These are phyloP conservation scores for Trametes meyenii DNA, from an alignment of 768 basidiomycete genomes.

Conservation along the genomic window DNA sequence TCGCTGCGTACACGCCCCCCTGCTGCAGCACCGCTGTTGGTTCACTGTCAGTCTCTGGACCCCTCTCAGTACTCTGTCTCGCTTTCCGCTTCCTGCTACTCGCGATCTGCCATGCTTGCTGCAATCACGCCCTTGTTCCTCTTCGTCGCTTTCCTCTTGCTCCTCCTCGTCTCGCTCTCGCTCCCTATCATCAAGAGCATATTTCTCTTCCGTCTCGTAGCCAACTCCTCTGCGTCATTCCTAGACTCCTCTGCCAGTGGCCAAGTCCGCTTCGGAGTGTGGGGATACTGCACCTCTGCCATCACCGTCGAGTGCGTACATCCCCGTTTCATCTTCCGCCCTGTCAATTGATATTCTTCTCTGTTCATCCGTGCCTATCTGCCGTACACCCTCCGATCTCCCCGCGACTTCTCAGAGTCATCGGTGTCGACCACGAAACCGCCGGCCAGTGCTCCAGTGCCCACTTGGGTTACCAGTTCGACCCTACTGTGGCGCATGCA, in stretches of 20 bases:
- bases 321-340: neutral
- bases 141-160: slow-evolving; percentile 58
- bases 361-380: slow-evolving; percentile 19
- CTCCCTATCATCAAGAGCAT: slow-evolving; percentile 59
- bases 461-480: slow-evolving; percentile 59
- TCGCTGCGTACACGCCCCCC: neutral
- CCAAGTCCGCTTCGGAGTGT: slow-evolving; percentile 57
- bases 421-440: slow-evolving; percentile 44
- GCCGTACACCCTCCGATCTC: neutral
- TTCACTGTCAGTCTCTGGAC: neutral
- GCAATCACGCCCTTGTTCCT: slow-evolving; percentile 45
- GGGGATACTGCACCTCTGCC: slow-evolving; percentile 61
- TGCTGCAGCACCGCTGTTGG: neutral
- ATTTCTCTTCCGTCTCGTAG: slow-evolving; percentile 54
- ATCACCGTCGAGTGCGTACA: slow-evolving; percentile 46
- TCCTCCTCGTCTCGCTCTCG: slow-evolving; percentile 65
- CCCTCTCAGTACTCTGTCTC: neutral
- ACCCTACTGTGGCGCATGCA: slow-evolving; percentile 48
- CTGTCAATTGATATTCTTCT: slow-evolving; percentile 14
- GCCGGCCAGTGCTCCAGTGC: slow-evolving; percentile 48
- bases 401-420: slow-evolving; percentile 37
- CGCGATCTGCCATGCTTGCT: slow-evolving; percentile 28
- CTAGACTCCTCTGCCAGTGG: slow-evolving; percentile 40
- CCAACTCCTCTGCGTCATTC: slow-evolving; percentile 37
- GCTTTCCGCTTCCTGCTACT: neutral